These are phyloP conservation scores for Neofusicoccum laricinum DNA, from an alignment of 2,329 filamentous ascomycete genomes.

Conservation along the genomic window DNA sequence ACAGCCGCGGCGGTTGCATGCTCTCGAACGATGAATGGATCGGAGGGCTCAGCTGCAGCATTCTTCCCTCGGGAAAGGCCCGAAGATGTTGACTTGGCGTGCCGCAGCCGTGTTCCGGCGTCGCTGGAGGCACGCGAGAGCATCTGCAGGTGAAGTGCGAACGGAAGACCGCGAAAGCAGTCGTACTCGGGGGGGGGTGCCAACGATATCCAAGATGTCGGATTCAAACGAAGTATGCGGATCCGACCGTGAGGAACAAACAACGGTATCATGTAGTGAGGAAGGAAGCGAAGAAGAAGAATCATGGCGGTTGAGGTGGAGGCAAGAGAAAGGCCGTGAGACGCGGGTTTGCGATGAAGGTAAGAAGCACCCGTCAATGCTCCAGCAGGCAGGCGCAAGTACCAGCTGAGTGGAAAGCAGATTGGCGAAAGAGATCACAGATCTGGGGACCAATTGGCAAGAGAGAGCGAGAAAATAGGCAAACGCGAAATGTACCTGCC, in stretches of 20 bases:
- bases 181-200: background rate
- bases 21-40: conserved; percentile 30
- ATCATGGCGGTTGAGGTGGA: background rate
- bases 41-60: conserved; percentile 22
- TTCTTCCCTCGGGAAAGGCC: conserved; percentile 24
- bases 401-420: background rate
- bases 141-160: conserved; percentile 23
- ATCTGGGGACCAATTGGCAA: background rate
- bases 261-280: background rate
- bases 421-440: background rate
- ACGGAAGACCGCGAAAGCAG: background rate
- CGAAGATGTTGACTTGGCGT: conserved; percentile 35
- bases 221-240: conserved; percentile 1
- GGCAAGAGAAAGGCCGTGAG: background rate
- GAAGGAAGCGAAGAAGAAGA: background rate
- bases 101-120: conserved; percentile 34
- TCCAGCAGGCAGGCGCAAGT: background rate
- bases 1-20: conserved; percentile 39
- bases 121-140: conserved; percentile 36
- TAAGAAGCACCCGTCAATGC: background rate
- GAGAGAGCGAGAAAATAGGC: background rate
- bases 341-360: background rate
- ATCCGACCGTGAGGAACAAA: background rate
- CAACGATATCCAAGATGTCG: conserved; percentile 12
- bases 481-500: background rate